These are phyloP conservation scores for Hanseniaspora valbyensis DNA, from an alignment of 805 yeast genomes.

Conservation along the genomic window DNA sequence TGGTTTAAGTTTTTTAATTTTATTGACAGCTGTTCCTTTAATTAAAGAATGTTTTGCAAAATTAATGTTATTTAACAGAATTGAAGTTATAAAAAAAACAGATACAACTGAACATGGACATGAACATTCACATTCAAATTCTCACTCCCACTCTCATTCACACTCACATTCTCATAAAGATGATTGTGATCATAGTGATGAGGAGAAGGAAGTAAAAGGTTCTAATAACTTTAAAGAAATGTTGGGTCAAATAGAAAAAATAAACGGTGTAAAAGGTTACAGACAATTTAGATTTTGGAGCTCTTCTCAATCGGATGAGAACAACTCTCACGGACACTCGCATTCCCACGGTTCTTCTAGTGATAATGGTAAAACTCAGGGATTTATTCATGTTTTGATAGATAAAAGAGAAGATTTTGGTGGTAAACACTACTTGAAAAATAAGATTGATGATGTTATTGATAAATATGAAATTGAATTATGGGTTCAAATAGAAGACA, in stretches of 20 bases:
- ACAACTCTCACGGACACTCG: constrained; percentile 17
- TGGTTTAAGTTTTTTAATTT: constrained; percentile 69
- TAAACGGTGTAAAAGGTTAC: constrained; percentile 55
- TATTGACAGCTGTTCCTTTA: constrained; percentile 73
- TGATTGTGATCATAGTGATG: constrained; percentile 22
- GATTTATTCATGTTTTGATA: constrained; percentile 10
- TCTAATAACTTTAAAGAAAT: constrained; percentile 50
- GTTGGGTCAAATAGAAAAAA: constrained; percentile 57
- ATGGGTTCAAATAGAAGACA: constrained; percentile 24
- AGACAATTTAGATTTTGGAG: constrained; percentile 17
- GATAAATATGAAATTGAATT: constrained; percentile 74
- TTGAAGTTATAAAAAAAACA: not conserved
- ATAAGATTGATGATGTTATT: constrained; percentile 56
- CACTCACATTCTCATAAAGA: constrained; percentile 27
- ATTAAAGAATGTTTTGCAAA: constrained; percentile 65
- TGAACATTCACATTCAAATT: constrained; percentile 23
- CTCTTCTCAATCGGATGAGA: constrained; percentile 18
- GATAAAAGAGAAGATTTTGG: constrained; percentile 35
- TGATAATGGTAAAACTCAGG: constrained; percentile 4
- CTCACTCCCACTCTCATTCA: constrained; percentile 23
- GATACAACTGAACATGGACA: constrained; percentile 17
- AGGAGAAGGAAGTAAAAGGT: constrained; percentile 22
- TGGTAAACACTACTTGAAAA: constrained; percentile 46
- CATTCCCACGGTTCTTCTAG: constrained; percentile 16
- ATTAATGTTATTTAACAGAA: constrained; percentile 30